Conservation (phyloP, 139 green algal species). For the Asterochloris sp. region DNA sequence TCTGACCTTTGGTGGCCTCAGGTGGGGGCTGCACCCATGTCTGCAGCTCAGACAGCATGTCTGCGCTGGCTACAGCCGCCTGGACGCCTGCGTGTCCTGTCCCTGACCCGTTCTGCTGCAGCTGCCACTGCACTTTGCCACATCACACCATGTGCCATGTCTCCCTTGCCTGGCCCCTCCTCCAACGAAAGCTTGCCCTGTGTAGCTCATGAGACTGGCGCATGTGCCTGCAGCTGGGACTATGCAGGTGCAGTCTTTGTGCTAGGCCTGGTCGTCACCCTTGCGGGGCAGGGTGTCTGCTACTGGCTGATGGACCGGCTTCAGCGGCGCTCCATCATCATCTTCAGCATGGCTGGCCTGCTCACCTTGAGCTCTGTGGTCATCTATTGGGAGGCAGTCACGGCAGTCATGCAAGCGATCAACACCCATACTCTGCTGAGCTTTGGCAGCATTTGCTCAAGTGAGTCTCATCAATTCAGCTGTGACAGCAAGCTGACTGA, state of each 20-base stretch:
- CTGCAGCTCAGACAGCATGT: not conserved
- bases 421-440: too few relatives aligned
- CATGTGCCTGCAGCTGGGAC: slow-evolving; percentile 21
- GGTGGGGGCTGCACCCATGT: not conserved
- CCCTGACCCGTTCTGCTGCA: not conserved
- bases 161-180: not conserved
- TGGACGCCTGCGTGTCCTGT: not conserved
- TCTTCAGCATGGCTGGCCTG: slow-evolving; percentile 30
- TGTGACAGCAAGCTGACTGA: too few relatives aligned
- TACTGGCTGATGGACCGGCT: slow-evolving; percentile 28
- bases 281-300: slow-evolving; percentile 33
- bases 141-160: not conserved
- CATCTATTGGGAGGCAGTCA: slow-evolving; percentile 15
- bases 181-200: not conserved
- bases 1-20: slow-evolving; percentile 43
- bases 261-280: slow-evolving; percentile 37
- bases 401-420: too few relatives aligned
- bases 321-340: slow-evolving; percentile 24
- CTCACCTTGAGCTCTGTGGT: slow-evolving; percentile 17
- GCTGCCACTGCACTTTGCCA: not conserved
- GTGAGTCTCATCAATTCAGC: too few relatives aligned
- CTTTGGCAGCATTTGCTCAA: too few relatives aligned
- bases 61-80: not conserved
- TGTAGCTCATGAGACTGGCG: not conserved
- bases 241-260: slow-evolving; percentile 33